Percentiles rank a stretch among this genome's conserved stretches.
These are phyloP conservation scores for Cladophialophora exuberans DNA, from an alignment of 2,329 filamentous ascomycete species.

Conservation along the genomic window DNA sequence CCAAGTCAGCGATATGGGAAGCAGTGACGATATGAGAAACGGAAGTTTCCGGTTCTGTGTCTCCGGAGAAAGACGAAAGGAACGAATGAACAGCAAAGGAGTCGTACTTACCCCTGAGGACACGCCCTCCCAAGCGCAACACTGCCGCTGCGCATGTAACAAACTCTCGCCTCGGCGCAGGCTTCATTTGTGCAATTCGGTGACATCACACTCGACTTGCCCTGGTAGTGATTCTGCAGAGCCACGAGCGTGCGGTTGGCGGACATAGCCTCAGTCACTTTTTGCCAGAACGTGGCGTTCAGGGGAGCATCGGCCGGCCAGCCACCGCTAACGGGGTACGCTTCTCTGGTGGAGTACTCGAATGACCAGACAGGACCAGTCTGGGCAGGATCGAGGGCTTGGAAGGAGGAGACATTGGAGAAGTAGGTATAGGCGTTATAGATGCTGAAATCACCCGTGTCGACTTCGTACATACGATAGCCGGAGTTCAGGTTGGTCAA, in stretches of 20 bases:
- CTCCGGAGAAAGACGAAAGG: too few species aligned
- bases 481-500: constrained; percentile 59
- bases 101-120: constrained; percentile 52
- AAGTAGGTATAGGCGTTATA: constrained; percentile 59
- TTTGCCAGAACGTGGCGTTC: constrained; percentile 64
- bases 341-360: constrained; percentile 57
- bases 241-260: constrained; percentile 52
- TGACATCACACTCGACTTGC: constrained; percentile 54
- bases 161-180: constrained; percentile 59
- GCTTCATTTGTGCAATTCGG: constrained; percentile 57
- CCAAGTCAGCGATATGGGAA: not conserved
- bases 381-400: constrained; percentile 39
- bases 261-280: constrained; percentile 61
- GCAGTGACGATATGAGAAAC: too few species aligned
- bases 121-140: constrained; percentile 56
- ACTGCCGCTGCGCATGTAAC: constrained; percentile 63
- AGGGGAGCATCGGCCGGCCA: constrained; percentile 56
- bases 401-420: constrained; percentile 54
- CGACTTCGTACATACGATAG: constrained; percentile 59
- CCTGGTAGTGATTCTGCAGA: constrained; percentile 56
- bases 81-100: not conserved
- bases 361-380: constrained; percentile 53
- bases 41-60: too few species aligned
- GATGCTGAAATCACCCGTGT: constrained; percentile 57
- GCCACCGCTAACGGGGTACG: constrained; percentile 49